A percentile compares a stretch with the other conserved stretches of the same genome.
phyloP scores from a whole-genome alignment of 164 flowering plant genomes.

The Annona squamosa region DNA sequence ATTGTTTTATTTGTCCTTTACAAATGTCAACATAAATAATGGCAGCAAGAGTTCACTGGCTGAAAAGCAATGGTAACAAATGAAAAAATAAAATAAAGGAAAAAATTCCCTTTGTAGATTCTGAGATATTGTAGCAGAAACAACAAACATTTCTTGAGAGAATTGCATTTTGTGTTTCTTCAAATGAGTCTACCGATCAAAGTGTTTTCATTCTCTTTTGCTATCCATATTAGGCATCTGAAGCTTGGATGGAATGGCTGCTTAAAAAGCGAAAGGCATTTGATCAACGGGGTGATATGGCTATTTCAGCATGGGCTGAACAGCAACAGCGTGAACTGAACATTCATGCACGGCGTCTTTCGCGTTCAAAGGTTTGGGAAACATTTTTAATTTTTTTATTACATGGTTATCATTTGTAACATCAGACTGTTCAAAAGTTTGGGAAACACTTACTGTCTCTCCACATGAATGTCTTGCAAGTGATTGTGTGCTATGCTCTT shows the following conservation, averaged over 20 bases:
- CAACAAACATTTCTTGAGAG: neutral
- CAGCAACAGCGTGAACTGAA: slow-evolving; percentile 88
- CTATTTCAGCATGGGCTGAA: slow-evolving; percentile 96
- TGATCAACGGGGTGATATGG: slow-evolving; percentile 99
- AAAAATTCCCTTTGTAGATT: too few species aligned
- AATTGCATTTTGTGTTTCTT: neutral
- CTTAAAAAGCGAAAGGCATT: slow-evolving; percentile 87
- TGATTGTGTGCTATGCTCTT: neutral
- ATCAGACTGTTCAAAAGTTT: neutral
- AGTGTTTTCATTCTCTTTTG: neutral
- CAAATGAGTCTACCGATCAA: neutral
- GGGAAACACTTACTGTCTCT: neutral
- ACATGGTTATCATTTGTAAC: neutral
- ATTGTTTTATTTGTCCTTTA: too few species aligned
- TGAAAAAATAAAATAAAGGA: too few species aligned
- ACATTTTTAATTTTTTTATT: neutral
- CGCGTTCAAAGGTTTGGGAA: slow-evolving; percentile 76
- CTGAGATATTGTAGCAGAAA: neutral
- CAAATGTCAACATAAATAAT: neutral
- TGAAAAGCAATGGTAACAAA: neutral
- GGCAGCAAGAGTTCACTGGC: neutral
- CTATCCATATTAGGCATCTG: slow-evolving; percentile 57
- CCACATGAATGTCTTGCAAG: neutral
- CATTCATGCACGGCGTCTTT: slow-evolving; percentile 77
- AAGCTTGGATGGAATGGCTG: slow-evolving; percentile 99